Evolutionary conservation across 495 filamentous ascomycete genomes (phyloP).

Genomic region (Astrocystis sublimbata): DNA sequence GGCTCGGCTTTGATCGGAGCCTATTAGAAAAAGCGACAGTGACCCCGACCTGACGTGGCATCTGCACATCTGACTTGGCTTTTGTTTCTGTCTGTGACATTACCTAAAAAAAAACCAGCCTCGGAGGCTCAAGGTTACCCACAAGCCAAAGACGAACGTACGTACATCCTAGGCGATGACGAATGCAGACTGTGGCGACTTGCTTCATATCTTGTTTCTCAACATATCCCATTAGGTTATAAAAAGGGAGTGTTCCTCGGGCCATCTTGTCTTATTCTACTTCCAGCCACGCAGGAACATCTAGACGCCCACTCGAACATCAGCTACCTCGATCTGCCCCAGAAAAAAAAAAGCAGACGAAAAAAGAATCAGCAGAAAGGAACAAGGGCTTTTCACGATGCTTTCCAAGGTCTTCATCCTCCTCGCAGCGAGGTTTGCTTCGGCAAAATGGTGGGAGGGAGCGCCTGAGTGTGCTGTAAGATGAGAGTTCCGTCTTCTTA

Average conservation of each 20-base stretch:
- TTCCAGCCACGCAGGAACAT: not conserved
- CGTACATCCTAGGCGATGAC: conserved; percentile 2
- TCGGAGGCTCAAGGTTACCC: not conserved
- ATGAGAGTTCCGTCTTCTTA: too few species aligned
- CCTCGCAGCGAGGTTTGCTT: conserved; percentile 21
- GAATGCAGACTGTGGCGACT: conserved; percentile 7
- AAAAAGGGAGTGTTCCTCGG: not conserved
- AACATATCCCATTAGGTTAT: not conserved
- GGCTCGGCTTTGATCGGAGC: not conserved
- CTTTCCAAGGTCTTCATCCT: conserved; percentile 19
- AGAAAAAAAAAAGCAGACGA: not conserved
- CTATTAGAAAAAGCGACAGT: not conserved
- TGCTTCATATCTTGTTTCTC: not conserved
- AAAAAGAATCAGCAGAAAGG: too few species aligned
- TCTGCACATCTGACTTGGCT: not conserved
- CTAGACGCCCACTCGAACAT: not conserved
- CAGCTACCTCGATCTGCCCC: not conserved
- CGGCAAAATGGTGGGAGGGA: conserved; percentile 42
- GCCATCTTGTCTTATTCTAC: not conserved
- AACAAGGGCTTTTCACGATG: too few species aligned
- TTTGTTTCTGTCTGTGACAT: too few species aligned
- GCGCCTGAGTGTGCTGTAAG: conserved; percentile 49
- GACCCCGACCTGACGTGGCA: not conserved
- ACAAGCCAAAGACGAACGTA: not conserved
- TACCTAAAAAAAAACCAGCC: too few species aligned